Evolutionary conservation across 1,139 yeast genomes (phyloP), one percentile per base, ranked within the genome.

Genomic region (Candida sp.): DNA sequence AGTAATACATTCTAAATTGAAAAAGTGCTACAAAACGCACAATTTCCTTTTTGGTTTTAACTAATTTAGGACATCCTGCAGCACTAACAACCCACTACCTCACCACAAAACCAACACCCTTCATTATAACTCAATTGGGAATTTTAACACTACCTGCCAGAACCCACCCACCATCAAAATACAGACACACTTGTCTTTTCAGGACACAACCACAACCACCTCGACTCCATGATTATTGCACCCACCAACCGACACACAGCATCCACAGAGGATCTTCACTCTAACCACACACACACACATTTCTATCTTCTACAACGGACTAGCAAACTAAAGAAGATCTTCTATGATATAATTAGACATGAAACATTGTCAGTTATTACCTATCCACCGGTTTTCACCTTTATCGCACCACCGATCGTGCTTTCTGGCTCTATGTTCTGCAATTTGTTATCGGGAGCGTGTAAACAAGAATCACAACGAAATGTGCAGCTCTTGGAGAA

Each of bases 301-400:
- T 35, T 35, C 39, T 35, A 12, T 17, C 39, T 17, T 17, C 39
- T 12, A 35, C 39, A 37, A 17, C 17, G 2, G 17, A 32, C 37
- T 6, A 33, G 7, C 22, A 33, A 12, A 3, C n/a, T 5, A 26
- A 25, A 38, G 17, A 26, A 26, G 42, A 38, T 38, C 42, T 11
- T 38, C 42, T 26, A 38, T 34, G 38, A 12, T 34, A 34, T 34
- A 34, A 34, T 34, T 34, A 34, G 23, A 34, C 26, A 12, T 38
- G 42, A 38, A 38, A 38, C 42, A 38, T 38, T 38, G 27, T 22
- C 42, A n/a, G 7, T 26, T n/a, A 9, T 38, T 26, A 38, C 42
- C n/a, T 2, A 5, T 11, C 4, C 17, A 12, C 40, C 5, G 6
- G 25, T 22, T 7, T 2, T 30, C 32, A 9, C 7, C 8, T 7